These are phyloP conservation scores for Trichosporon ovoides DNA, from an alignment of 1,284 basidiomycete genomes.

Conservation along the genomic window DNA sequence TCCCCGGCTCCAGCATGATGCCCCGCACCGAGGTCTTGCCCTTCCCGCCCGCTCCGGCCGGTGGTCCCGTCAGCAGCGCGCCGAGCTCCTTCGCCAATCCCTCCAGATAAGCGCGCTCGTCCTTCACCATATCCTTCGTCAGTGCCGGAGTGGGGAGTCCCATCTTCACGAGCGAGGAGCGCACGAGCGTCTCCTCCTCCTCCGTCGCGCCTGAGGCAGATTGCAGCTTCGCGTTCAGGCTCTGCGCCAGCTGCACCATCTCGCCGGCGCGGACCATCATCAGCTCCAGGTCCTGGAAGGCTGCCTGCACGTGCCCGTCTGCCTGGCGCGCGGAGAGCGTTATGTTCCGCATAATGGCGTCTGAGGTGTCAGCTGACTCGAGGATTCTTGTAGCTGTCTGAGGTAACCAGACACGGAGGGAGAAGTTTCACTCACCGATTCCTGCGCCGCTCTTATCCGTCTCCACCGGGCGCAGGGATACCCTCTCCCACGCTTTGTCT, in stretches of 20 bases:
- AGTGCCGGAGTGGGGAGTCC: slow-evolving; percentile 70
- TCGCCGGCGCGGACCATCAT: slow-evolving; percentile 87
- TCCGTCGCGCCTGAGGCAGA: slow-evolving; percentile 50
- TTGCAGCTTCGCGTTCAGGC: slow-evolving; percentile 71
- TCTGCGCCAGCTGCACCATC: slow-evolving; percentile 84
- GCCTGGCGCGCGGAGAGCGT: slow-evolving; percentile 62
- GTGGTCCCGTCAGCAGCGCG: slow-evolving; percentile 55
- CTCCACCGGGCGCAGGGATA: background rate
- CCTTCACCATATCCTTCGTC: slow-evolving; percentile 82
- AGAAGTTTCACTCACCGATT: slow-evolving; percentile 29
- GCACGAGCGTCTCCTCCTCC: slow-evolving; percentile 78
- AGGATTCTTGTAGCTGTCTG: background rate
- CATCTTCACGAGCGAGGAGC: slow-evolving; percentile 79
- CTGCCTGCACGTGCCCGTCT: slow-evolving; percentile 66
- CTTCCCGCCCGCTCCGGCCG: slow-evolving; percentile 49
- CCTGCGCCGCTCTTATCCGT: slow-evolving; percentile 20
- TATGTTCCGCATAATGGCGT: slow-evolving; percentile 70
- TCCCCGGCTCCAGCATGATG: slow-evolving; percentile 35
- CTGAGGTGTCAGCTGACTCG: slow-evolving; percentile 47
- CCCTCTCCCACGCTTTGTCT: slow-evolving; percentile 67
- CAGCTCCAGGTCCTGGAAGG: slow-evolving; percentile 82
- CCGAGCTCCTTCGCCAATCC: slow-evolving; percentile 80
- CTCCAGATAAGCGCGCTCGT: slow-evolving; percentile 73
- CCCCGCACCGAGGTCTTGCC: slow-evolving; percentile 51
- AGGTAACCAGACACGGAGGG: too few species aligned